phyloP scores from a whole-genome alignment of 345 rosid genomes.

The Alliaria petiolata region DNA sequence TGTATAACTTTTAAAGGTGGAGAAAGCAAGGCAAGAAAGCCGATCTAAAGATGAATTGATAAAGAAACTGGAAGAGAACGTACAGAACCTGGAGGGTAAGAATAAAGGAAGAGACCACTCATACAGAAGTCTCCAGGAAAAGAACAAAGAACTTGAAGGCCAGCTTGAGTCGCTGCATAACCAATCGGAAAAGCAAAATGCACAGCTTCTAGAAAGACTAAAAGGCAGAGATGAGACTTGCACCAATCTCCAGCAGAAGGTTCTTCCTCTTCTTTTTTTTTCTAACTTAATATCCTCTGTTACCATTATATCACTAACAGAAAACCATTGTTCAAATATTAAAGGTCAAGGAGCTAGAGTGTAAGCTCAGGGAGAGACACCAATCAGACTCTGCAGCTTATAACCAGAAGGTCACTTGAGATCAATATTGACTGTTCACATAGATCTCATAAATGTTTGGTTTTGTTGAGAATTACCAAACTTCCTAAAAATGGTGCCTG shows the following conservation, averaged over 20 bases:
- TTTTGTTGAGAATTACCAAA: slow-evolving; percentile 1
- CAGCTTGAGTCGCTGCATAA: slow-evolving; percentile 54
- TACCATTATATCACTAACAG: slow-evolving; percentile 20
- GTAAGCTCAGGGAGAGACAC: slow-evolving; percentile 57
- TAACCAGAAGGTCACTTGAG: slow-evolving; percentile 54
- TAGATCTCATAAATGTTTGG: not conserved
- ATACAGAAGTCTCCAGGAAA: slow-evolving; percentile 61
- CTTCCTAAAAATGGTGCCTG: not conserved
- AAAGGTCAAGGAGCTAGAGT: slow-evolving; percentile 75
- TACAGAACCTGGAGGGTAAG: slow-evolving; percentile 69
- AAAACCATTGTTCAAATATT: not conserved
- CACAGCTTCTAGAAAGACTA: slow-evolving; percentile 62
- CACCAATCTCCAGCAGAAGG: slow-evolving; percentile 69
- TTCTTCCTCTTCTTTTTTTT: slow-evolving; percentile 14
- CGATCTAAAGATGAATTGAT: slow-evolving; percentile 75
- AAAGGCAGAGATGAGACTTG: slow-evolving; percentile 71
- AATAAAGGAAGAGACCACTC: slow-evolving; percentile 60
- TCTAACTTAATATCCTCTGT: not conserved
- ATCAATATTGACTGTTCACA: not conserved
- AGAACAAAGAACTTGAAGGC: slow-evolving; percentile 78
- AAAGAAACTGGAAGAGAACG: slow-evolving; percentile 72
- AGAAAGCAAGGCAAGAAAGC: slow-evolving; percentile 73
- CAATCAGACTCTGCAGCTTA: slow-evolving; percentile 48
- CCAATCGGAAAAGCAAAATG: slow-evolving; percentile 57
- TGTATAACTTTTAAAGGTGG: slow-evolving; percentile 45